phyloP scores from a whole-genome alignment of 257 asterid species.

The Fraxinus cuspidata region DNA sequence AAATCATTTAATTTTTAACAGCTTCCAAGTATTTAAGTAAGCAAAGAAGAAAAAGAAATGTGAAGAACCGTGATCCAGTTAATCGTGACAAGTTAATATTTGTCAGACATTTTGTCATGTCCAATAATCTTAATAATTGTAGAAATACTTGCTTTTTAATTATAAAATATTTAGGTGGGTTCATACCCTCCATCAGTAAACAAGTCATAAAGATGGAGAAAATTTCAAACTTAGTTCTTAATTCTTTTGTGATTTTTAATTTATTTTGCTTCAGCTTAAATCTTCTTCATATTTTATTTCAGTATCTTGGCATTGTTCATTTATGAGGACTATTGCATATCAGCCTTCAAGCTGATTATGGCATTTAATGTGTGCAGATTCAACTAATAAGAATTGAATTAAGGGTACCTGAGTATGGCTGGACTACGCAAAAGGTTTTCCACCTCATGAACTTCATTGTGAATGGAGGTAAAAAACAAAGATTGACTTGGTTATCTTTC shows the following conservation, averaged over 20 bases:
- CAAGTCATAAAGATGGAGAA: neutral
- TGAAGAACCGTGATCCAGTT: neutral
- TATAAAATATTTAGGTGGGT: neutral
- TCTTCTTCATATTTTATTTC: conserved; percentile 12
- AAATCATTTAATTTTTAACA: neutral
- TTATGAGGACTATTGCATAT: conserved; percentile 14
- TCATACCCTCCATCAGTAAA: neutral
- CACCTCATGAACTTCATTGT: conserved; percentile 96
- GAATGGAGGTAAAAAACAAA: conserved; percentile 76
- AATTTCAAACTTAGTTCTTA: neutral
- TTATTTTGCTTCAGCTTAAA: conserved; percentile 4
- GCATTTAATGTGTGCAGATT: conserved; percentile 57
- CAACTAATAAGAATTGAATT: conserved; percentile 85
- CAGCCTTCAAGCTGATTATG: conserved; percentile 12
- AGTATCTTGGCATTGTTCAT: conserved; percentile 5
- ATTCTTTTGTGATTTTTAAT: neutral
- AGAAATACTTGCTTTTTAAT: neutral
- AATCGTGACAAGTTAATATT: neutral
- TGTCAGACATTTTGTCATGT: neutral
- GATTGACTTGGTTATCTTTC: too few relatives aligned
- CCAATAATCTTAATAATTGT: neutral
- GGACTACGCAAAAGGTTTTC: conserved; percentile 98
- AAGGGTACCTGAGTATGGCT: conserved; percentile 96
- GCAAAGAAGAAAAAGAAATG: neutral
- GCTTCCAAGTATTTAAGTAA: neutral